Evolutionary conservation across 2,329 filamentous ascomycete genomes (phyloP).

Genomic region (Claviceps sp.): DNA sequence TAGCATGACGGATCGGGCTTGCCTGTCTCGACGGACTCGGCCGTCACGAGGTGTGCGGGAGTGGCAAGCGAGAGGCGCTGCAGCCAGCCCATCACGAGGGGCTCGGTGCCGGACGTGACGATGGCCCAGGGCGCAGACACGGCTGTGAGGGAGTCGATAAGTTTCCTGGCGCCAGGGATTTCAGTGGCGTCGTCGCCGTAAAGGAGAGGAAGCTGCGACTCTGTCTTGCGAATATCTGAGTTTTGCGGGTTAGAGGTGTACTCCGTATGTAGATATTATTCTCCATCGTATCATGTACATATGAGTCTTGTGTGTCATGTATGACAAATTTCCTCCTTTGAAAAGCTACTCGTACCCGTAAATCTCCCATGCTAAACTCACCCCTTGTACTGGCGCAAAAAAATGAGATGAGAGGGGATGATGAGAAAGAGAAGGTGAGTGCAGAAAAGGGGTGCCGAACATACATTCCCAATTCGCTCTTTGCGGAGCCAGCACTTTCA

Average conservation of each 20-base stretch:
- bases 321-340: too few relatives aligned
- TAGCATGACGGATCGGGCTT: constrained; percentile 73
- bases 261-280: too few relatives aligned
- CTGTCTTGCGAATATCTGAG: constrained; percentile 64
- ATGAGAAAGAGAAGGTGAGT: background rate
- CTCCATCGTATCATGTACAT: too few relatives aligned
- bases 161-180: constrained; percentile 65
- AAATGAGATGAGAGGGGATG: too few relatives aligned
- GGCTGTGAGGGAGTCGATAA: constrained; percentile 54
- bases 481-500: constrained; percentile 65
- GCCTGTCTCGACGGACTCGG: constrained; percentile 60
- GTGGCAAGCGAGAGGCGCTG: constrained; percentile 49
- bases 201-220: constrained; percentile 62
- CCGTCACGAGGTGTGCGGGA: constrained; percentile 56
- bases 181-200: constrained; percentile 70
- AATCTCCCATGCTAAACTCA: too few relatives aligned
- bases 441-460: constrained; percentile 20
- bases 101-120: constrained; percentile 59
- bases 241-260: too few relatives aligned
- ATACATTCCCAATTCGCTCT: constrained; percentile 89
- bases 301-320: too few relatives aligned
- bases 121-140: constrained; percentile 68
- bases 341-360: too few relatives aligned
- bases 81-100: constrained; percentile 61
- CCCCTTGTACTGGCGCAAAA: too few relatives aligned